Percentiles rank a stretch among this genome's conserved stretches.
Conservation (phyloP, 768 basidiomycete genomes). For the Neoboletus magnificus region DNA sequence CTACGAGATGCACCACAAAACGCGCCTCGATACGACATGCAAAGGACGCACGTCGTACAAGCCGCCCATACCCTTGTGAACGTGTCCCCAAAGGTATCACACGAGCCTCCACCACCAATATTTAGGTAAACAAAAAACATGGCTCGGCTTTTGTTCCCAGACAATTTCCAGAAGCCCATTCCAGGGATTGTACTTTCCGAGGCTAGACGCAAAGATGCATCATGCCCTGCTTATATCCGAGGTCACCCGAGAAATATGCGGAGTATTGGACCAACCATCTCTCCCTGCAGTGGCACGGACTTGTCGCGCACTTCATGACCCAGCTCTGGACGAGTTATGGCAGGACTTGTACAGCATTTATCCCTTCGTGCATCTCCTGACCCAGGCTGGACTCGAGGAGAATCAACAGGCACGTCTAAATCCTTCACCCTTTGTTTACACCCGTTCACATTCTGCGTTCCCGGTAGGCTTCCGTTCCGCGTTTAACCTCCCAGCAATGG, state of each 20-base stretch:
- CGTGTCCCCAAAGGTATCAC: conserved; percentile 1
- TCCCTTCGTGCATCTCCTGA: conserved; percentile 21
- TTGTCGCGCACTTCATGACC: conserved; percentile 20
- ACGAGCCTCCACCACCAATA: not conserved
- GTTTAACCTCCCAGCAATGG: conserved; percentile 12
- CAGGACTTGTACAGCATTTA: conserved; percentile 18
- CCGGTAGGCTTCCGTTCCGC: not conserved
- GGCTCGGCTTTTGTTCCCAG: not conserved
- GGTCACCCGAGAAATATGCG: conserved; percentile 18
- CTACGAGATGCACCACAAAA: not conserved
- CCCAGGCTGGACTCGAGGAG: not conserved
- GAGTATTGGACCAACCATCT: conserved; percentile 3
- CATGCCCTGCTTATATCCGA: conserved; percentile 24
- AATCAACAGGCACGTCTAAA: conserved; percentile 10
- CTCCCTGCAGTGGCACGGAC: conserved; percentile 24
- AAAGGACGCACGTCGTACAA: not conserved
- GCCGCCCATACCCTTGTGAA: not conserved
- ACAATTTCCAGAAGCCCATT: not conserved
- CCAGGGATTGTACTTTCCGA: not conserved
- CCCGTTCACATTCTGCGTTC: not conserved
- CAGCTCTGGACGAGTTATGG: conserved; percentile 28
- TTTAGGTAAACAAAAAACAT: conserved; percentile 17
- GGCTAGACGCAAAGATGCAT: conserved; percentile 13
- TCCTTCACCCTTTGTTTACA: not conserved
- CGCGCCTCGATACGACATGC: not conserved